Conservation (phyloP, 768 basidiomycete species). For the Rhodotorula kratochvilovae region DNA sequence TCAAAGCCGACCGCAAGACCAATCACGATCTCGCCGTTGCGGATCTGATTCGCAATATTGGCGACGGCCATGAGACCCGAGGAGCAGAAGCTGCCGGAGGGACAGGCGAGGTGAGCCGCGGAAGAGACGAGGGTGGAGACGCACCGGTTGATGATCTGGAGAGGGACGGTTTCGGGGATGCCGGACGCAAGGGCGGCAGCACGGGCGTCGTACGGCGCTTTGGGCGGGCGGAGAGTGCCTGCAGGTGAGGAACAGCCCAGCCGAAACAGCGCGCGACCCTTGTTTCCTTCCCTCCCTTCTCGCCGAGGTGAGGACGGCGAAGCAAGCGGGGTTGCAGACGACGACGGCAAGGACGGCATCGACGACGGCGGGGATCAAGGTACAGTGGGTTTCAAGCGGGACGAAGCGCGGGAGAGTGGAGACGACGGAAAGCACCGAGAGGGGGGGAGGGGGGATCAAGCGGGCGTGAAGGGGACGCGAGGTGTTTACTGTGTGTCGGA, state of each 20-base stretch:
- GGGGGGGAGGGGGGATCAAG: too few species aligned
- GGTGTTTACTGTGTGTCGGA: background rate
- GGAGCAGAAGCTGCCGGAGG: slow-evolving; percentile 62
- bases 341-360: too few species aligned
- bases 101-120: background rate
- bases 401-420: too few species aligned
- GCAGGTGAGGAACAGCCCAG: too few species aligned
- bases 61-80: slow-evolving; percentile 76
- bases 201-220: slow-evolving; percentile 73
- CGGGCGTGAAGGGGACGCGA: too few species aligned
- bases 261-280: too few species aligned
- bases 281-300: too few species aligned
- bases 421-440: too few species aligned
- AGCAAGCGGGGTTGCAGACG: too few species aligned
- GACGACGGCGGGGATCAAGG: too few species aligned
- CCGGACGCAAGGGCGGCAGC: slow-evolving; percentile 84
- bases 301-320: too few species aligned
- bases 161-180: slow-evolving; percentile 63
- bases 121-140: background rate
- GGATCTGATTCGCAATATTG: slow-evolving; percentile 75
- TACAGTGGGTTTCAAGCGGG: too few species aligned
- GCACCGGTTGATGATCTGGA: slow-evolving; percentile 75
- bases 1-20: slow-evolving; percentile 85
- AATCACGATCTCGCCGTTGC: slow-evolving; percentile 74
- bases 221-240: slow-evolving; percentile 81